Base-by-base conservation (phyloP, 495 filamentous ascomycete species). In the Penicillium maclennaniae region DNA sequence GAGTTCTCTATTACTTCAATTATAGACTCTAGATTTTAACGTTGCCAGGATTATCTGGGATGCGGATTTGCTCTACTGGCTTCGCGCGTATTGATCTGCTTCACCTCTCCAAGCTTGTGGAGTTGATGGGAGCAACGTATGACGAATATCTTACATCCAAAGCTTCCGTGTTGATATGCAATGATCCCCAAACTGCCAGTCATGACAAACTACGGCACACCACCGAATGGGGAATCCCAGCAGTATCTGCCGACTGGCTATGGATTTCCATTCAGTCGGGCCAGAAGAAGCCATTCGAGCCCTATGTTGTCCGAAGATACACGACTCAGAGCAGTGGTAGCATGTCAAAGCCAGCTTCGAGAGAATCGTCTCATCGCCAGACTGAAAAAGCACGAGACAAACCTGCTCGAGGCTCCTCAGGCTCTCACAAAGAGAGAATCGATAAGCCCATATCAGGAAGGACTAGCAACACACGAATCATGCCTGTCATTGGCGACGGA, bases 61-160 rank as follows among this genome's bases (percentile, higher is more conserved):
- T 96, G 56, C 79, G 74, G 36, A 82, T 97, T 39, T 89, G 83
- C 66, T 89, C 90, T 1, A 91, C 91, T 8, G 87, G 82, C 10
- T 95, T 98, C 63, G 79, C 80, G 16, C 85, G 86, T n/a, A 84
- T 95, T 28, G 88, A 96, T 59, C 74, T 96, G 17, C 73, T 92
- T 42, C 95, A 97, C 62, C 73, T 93, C 36, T 83, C 84, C 36
- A 91, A 89, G 69, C 70, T 86, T 15, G 77, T 95, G 21, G 71
- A 74, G 21, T 75, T 96, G 43, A 79, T 96, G 62, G 81, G 79
- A 19, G 91, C 83, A 6, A 81, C 71, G 1, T 96, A 92, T 63
- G 83, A 87, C 27, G 88, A 95, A 58, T 79, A 80, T 42, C 74
- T 96, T 7, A 87, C 84, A 1, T 62, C 77, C 0, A 77, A 82